These are phyloP conservation scores for Dryadomyces sulphureus DNA, from an alignment of 2,329 filamentous ascomycete species.

Conservation along the genomic window DNA sequence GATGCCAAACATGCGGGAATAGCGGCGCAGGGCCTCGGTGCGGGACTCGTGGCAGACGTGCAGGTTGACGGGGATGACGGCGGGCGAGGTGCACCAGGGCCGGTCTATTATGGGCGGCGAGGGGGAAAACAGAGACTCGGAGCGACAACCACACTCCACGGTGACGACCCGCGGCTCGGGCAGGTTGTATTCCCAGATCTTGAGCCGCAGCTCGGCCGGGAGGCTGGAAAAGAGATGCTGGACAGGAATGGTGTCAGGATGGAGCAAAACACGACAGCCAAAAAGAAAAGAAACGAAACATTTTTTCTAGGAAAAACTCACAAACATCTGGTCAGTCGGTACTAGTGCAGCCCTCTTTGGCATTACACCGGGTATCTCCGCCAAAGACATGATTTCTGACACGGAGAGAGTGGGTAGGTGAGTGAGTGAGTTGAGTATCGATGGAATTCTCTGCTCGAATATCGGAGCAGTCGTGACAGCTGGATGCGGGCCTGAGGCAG, in stretches of 20 bases:
- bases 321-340: neutral
- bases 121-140: neutral
- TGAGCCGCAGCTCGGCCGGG: constrained; percentile 30
- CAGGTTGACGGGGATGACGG: constrained; percentile 26
- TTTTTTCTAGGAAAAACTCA: neutral
- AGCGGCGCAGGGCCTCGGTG: constrained; percentile 25
- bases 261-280: neutral
- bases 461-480: too few relatives aligned
- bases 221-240: constrained; percentile 28
- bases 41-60: constrained; percentile 32
- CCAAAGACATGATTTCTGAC: neutral
- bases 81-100: constrained; percentile 20
- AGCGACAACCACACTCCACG: constrained; percentile 18
- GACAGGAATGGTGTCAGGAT: neutral
- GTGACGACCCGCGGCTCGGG: constrained; percentile 28
- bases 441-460: too few relatives aligned
- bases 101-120: neutral
- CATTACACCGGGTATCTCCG: neutral
- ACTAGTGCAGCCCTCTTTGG: neutral
- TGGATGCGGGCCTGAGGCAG: too few relatives aligned
- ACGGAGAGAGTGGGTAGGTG: too few relatives aligned
- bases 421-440: too few relatives aligned
- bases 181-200: constrained; percentile 31
- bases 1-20: constrained; percentile 26
- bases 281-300: neutral